These are phyloP conservation scores for Taphrina confusa DNA, from an alignment of 1,139 yeast species.

Conservation along the genomic window DNA sequence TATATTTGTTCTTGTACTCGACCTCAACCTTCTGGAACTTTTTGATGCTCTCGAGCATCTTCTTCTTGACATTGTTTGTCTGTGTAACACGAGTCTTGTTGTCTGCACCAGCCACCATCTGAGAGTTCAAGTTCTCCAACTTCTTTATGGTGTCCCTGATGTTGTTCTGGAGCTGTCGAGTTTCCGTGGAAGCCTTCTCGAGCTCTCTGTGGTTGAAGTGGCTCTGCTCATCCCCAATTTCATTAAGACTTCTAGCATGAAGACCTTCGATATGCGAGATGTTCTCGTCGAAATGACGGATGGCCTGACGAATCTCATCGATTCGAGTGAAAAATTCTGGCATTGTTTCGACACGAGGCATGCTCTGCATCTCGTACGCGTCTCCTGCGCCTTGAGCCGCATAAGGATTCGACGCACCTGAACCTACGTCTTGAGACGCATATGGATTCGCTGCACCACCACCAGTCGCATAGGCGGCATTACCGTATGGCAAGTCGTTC, in stretches of 20 bases:
- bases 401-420: constrained; percentile 8
- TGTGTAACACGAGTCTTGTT: constrained; percentile 85
- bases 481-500: constrained; percentile 24
- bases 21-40: constrained; percentile 85
- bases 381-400: constrained; percentile 10
- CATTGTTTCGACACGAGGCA: constrained; percentile 24
- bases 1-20: constrained; percentile 78
- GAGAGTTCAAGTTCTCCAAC: constrained; percentile 68
- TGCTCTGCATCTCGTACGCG: constrained; percentile 29
- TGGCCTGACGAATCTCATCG: constrained; percentile 74
- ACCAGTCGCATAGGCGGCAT: constrained; percentile 18
- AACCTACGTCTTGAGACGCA: neutral
- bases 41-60: constrained; percentile 82
- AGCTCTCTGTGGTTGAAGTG: constrained; percentile 71
- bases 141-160: constrained; percentile 75
- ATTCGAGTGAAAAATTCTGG: constrained; percentile 51
- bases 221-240: constrained; percentile 73
- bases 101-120: constrained; percentile 43
- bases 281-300: constrained; percentile 76
- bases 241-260: constrained; percentile 81
- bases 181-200: constrained; percentile 74
- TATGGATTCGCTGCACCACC: constrained; percentile 13
- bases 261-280: constrained; percentile 76
- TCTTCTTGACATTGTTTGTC: constrained; percentile 83
- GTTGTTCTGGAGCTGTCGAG: constrained; percentile 71